Conservation (phyloP, 257 asterid genomes). For the Nicotiana tomentosiformis region DNA sequence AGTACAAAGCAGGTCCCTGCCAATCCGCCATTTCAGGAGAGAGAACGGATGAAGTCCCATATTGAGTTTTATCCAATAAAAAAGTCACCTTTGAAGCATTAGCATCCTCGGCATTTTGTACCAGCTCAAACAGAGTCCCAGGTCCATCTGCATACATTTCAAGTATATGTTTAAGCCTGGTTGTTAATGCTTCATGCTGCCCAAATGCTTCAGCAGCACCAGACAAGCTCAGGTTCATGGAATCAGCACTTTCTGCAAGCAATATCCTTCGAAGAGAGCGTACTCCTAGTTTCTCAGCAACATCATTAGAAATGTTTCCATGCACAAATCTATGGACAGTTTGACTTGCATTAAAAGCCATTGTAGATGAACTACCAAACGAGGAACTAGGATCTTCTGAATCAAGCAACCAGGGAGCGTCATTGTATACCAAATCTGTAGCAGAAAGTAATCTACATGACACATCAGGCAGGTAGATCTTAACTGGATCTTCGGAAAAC, state of each 20-base stretch:
- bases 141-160: constrained; percentile 99
- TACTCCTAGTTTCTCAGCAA: constrained; percentile 96
- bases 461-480: constrained; percentile 76
- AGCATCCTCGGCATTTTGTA: constrained; percentile 98
- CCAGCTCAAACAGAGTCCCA: constrained; percentile 83
- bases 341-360: constrained; percentile 47
- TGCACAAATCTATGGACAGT: constrained; percentile 78
- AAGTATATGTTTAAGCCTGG: constrained; percentile 92
- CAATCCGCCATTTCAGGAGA: constrained; percentile 99
- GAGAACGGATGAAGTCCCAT: constrained; percentile 88
- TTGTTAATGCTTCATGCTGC: constrained; percentile 93
- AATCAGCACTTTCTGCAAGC: constrained; percentile 95
- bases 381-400: constrained; percentile 55
- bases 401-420: constrained; percentile 97
- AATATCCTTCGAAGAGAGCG: constrained; percentile 82
- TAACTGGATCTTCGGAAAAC: constrained; percentile 44
- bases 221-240: constrained; percentile 90
- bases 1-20: constrained; percentile 99
- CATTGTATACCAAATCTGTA: constrained; percentile 68
- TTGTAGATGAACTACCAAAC: constrained; percentile 37
- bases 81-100: constrained; percentile 80
- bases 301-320: constrained; percentile 88
- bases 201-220: constrained; percentile 99
- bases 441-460: constrained; percentile 66
- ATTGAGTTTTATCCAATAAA: constrained; percentile 87